Evolutionary conservation across 1,284 basidiomycete species (phyloP).

Genomic region (Singerocomus inundabilis): DNA sequence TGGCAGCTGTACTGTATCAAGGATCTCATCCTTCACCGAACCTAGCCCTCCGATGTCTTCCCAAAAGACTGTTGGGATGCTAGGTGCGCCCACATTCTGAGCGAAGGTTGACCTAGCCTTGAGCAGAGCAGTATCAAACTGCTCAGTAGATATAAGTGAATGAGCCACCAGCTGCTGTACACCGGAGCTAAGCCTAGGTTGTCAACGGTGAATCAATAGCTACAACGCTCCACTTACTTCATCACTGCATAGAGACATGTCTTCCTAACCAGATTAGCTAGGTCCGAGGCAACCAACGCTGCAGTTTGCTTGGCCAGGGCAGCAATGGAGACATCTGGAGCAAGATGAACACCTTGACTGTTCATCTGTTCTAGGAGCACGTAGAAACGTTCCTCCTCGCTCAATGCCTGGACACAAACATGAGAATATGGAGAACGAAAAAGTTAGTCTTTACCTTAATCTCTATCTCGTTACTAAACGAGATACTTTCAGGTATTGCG

Average conservation of each 20-base stretch:
- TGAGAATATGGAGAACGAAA: constrained; percentile 4
- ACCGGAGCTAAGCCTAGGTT: constrained; percentile 5
- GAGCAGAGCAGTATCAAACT: constrained; percentile 76
- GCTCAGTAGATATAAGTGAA: constrained; percentile 41
- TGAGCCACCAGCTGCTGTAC: background rate
- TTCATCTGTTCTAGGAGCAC: constrained; percentile 21
- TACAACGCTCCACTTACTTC: constrained; percentile 34
- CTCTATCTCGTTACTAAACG: constrained; percentile 88
- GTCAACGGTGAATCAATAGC: background rate
- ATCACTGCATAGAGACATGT: constrained; percentile 62
- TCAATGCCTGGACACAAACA: constrained; percentile 61
- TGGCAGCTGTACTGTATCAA: constrained; percentile 97
- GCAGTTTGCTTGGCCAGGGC: constrained; percentile 87
- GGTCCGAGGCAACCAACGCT: constrained; percentile 84
- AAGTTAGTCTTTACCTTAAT: constrained; percentile 56
- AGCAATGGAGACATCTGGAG: constrained; percentile 77
- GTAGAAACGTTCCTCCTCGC: constrained; percentile 68
- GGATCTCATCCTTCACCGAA: constrained; percentile 87
- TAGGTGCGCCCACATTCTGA: constrained; percentile 93
- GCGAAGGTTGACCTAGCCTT: constrained; percentile 81
- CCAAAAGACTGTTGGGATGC: constrained; percentile 96
- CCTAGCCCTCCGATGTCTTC: constrained; percentile 96
- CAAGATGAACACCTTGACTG: constrained; percentile 37
- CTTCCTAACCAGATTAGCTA: constrained; percentile 69
- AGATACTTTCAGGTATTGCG: constrained; percentile 63